phyloP scores from a whole-genome alignment of 257 asterid genomes.

The Mitragyna speciosa region DNA sequence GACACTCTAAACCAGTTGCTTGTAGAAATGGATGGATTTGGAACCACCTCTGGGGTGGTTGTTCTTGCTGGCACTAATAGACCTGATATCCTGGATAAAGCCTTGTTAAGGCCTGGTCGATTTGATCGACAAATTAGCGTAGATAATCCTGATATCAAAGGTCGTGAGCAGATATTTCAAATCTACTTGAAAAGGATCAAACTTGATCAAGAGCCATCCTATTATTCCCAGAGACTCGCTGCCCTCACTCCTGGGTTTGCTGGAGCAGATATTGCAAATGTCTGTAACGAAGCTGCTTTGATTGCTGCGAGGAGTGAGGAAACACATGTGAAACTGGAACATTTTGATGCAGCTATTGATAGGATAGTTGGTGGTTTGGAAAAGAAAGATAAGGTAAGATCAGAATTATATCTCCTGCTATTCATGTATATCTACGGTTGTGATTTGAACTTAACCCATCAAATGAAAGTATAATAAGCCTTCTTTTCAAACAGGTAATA shows the following conservation, averaged over 20 bases:
- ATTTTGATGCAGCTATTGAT: slow-evolving; percentile 87
- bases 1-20: slow-evolving; percentile 89
- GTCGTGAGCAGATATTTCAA: slow-evolving; percentile 84
- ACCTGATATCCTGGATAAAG: slow-evolving; percentile 83
- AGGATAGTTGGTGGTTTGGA: slow-evolving; percentile 88
- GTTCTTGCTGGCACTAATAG: slow-evolving; percentile 94
- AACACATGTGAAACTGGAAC: slow-evolving; percentile 57
- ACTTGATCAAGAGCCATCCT: slow-evolving; percentile 70
- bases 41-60: slow-evolving; percentile 84
- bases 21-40: slow-evolving; percentile 99
- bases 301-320: slow-evolving; percentile 81
- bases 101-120: slow-evolving; percentile 89
- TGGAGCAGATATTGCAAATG: slow-evolving; percentile 95
- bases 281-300: slow-evolving; percentile 91
- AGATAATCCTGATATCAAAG: slow-evolving; percentile 90
- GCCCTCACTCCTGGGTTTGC: slow-evolving; percentile 97
- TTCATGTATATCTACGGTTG: not conserved
- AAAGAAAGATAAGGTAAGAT: slow-evolving; percentile 81
- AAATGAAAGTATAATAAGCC: not conserved
- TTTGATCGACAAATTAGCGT: slow-evolving; percentile 86
- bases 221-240: slow-evolving; percentile 81
- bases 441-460: not conserved
- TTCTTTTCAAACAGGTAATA: slow-evolving; percentile 59
- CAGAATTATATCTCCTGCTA: not conserved
- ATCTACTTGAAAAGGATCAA: slow-evolving; percentile 74